Evolutionary conservation across 1,139 yeast genomes (phyloP), one percentile per base, ranked within the genome.

Genomic region (Kluyveromyces sp.): DNA sequence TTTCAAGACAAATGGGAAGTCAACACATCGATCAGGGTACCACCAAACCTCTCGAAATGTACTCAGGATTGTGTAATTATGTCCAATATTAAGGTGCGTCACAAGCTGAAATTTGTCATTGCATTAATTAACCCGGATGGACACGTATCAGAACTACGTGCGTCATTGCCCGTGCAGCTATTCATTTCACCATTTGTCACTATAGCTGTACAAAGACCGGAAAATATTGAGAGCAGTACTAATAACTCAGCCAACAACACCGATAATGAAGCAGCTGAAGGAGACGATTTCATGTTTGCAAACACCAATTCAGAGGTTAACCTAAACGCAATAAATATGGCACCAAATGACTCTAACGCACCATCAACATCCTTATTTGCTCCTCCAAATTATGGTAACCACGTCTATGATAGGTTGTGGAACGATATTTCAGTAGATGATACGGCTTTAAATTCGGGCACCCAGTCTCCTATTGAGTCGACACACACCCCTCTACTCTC

Each of bases 311-410:
- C 69, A 3, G 65, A 60, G 28, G 45, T 56, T 3, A 53, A 56
- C 27, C 29, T 52, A 27, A 45, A 50, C 21, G 43, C 42, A 8
- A 34, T 43, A n/a, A 26, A 34, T 39, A 25, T 35, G 37, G 41
- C 41, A 37, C 50, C 55, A 45, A 52, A 53, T 10, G 21, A 30
- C 4, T 41, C 55, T 10, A 43, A 45, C 3, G 53, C 55, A 0
- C 51, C 55, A 7, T 46, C 57, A 2, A 52, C 56, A 3, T 50
- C 52, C 10, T 39, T 60, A 33, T 48, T 81, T 65, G 96, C 97
- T 0, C 97, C 97, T 3, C 98, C 98, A 30, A 75, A 84, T 51
- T 92, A 92, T 61, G 89, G 82, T 52, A 80, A 75, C 51, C 96
- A 88, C 62, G 78, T 89, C 34, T 89, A 86, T 64, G 98, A 92